Percentiles rank a stretch among this genome's conserved stretches.
Evolutionary conservation across 352 stramenopile genomes (phyloP).

Genomic region (Phytopythium oedochilum): DNA sequence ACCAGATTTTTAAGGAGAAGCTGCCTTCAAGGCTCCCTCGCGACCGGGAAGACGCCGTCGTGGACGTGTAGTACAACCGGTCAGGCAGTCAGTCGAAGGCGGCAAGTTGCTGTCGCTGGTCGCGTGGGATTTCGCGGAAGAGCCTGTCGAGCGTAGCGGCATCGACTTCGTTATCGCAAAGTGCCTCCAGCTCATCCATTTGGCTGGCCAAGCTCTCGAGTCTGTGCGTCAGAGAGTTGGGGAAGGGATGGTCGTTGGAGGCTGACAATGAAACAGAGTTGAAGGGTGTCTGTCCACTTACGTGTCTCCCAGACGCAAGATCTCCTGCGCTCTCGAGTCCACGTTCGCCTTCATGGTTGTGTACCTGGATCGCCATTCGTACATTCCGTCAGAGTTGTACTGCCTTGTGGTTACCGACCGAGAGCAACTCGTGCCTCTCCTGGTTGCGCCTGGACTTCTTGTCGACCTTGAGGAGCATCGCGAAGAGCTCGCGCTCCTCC

Average conservation of each 20-base stretch:
- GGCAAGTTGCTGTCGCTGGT: background rate
- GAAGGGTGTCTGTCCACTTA: background rate
- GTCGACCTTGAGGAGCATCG: slow-evolving; percentile 34
- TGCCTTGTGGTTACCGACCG: background rate
- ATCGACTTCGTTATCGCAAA: slow-evolving; percentile 38
- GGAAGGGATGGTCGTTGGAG: background rate
- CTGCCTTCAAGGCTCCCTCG: slow-evolving; percentile 59
- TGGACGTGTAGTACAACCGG: slow-evolving; percentile 41
- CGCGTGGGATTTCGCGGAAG: slow-evolving; percentile 36
- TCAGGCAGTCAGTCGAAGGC: slow-evolving; percentile 2
- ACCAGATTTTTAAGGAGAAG: slow-evolving; percentile 77
- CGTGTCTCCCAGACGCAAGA: background rate
- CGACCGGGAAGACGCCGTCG: slow-evolving; percentile 61
- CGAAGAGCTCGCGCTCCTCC: slow-evolving; percentile 21
- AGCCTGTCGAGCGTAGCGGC: slow-evolving; percentile 32
- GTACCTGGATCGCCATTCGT: background rate
- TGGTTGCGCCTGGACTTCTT: slow-evolving; percentile 36
- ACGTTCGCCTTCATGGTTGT: background rate
- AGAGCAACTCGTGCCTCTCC: slow-evolving; percentile 16
- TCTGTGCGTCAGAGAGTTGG: background rate
- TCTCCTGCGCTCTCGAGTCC: background rate
- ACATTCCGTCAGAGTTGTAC: background rate
- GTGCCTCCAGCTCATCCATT: slow-evolving; percentile 25
- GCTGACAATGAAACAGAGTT: background rate
- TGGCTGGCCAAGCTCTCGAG: slow-evolving; percentile 9